Evolutionary conservation across 2,329 filamentous ascomycete genomes (phyloP).

Genomic region (Endoconidiophora laricicola): DNA sequence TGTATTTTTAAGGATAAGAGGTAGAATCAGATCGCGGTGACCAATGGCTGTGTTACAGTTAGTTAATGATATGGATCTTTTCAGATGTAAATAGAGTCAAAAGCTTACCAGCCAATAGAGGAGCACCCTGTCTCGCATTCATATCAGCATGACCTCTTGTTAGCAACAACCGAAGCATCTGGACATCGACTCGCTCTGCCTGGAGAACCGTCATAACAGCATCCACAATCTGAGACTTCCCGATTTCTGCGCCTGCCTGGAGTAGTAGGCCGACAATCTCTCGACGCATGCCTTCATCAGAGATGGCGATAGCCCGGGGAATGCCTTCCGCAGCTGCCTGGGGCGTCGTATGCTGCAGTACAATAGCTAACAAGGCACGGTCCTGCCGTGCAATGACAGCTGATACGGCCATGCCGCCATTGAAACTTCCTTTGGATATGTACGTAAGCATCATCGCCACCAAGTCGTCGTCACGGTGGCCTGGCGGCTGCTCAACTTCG

Average conservation of each 20-base stretch:
- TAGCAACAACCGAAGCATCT: conserved; percentile 31
- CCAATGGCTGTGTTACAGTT: conserved; percentile 20
- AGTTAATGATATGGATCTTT: not conserved
- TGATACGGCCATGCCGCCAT: conserved; percentile 31
- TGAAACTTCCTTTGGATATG: conserved; percentile 37
- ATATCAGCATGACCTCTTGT: conserved; percentile 36
- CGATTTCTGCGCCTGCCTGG: conserved; percentile 27
- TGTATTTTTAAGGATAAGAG: conserved; percentile 29
- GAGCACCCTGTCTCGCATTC: conserved; percentile 30
- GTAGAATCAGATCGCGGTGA: conserved; percentile 31
- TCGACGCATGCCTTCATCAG: conserved; percentile 26
- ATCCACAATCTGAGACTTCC: conserved; percentile 25
- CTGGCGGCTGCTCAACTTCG: conserved; percentile 32
- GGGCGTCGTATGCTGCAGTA: conserved; percentile 31
- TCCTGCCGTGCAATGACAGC: conserved; percentile 33
- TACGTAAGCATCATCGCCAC: conserved; percentile 35
- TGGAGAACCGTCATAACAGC: conserved; percentile 28
- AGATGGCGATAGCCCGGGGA: conserved; percentile 29
- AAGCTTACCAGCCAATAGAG: conserved; percentile 23
- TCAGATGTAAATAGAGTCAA: not conserved
- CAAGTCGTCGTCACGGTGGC: conserved; percentile 32
- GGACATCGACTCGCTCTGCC: conserved; percentile 31
- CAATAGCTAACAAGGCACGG: conserved; percentile 25
- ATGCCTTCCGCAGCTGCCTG: conserved; percentile 32
- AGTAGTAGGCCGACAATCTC: conserved; percentile 33